These are phyloP conservation scores for Sporormia fimetaria DNA, from an alignment of 495 filamentous ascomycete species.

Conservation along the genomic window DNA sequence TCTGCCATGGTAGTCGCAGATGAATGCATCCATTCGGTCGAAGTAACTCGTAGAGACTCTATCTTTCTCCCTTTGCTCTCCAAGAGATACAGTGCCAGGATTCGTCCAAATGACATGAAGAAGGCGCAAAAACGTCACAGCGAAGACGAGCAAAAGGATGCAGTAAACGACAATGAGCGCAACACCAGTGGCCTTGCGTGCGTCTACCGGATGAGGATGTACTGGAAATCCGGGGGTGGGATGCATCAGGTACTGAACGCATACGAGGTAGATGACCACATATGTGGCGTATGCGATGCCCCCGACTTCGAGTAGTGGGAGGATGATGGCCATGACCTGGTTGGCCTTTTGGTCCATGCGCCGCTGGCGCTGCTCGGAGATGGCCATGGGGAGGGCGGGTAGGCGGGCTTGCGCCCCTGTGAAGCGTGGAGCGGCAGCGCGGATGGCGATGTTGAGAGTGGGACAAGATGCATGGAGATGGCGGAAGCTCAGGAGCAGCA, in stretches of 20 bases:
- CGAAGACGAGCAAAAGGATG: slow-evolving; percentile 11
- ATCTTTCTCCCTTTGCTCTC: slow-evolving; percentile 6
- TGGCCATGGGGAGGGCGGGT: background rate
- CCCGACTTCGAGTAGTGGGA: slow-evolving; percentile 11
- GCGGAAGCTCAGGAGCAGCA: too few relatives aligned
- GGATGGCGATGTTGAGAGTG: too few relatives aligned
- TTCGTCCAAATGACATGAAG: slow-evolving; percentile 22
- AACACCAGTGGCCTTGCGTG: slow-evolving; percentile 13
- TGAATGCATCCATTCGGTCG: slow-evolving; percentile 68
- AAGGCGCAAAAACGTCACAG: slow-evolving; percentile 16
- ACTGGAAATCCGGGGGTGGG: background rate
- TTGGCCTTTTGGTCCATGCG: background rate
- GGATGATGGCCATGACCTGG: background rate
- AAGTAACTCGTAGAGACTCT: slow-evolving; percentile 36
- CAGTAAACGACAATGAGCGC: slow-evolving; percentile 19
- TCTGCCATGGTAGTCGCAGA: slow-evolving; percentile 65
- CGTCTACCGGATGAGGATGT: background rate
- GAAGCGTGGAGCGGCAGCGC: too few relatives aligned
- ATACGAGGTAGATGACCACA: slow-evolving; percentile 9
- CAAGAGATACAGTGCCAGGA: slow-evolving; percentile 19
- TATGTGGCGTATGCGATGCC: slow-evolving; percentile 11
- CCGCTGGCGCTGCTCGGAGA: background rate
- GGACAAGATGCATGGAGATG: too few relatives aligned
- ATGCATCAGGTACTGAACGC: slow-evolving; percentile 17
- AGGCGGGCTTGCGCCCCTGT: too few relatives aligned